Evolutionary conservation across 1,139 yeast genomes (phyloP), one percentile per base, ranked within the genome.

Genomic region (Nadsonia starkeyi-henricii): DNA sequence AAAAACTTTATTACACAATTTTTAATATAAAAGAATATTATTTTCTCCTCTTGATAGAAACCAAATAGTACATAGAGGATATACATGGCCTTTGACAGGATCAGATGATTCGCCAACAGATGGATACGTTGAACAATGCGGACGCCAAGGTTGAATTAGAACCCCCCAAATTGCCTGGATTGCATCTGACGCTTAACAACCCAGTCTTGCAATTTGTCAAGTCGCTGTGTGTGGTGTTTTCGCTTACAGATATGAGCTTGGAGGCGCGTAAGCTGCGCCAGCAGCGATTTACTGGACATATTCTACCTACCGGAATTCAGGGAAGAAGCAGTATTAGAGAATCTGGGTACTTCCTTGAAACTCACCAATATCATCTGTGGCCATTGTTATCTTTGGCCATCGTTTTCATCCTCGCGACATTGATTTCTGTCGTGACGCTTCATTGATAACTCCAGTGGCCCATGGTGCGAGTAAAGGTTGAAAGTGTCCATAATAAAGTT

Each of bases 241-340:
- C 78, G 3, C 69, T 91, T 0, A 69, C 71, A 46, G 74, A 74
- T 49, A 69, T 91, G 49, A 74, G 73, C 45, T 69, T 86, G 42
- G 96, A 88, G 59, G 83, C 80, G 15, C 71, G 96, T 51, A 66
- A 82, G 51, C 66, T 93, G 48, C 73, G 96, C 52, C 79, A n/a
- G n/a, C n/a, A n/a, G 85, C 53, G 91, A 84, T 51, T 66, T 93
- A 52, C 69, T 91, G 43, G 72, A 74, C 1, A 66, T 84, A 3
- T 77, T 93, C 56, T 95, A 86, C 42, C 74, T 89, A 45, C 78
- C 83, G 53, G 98, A 91, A 62, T 93, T 91, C 64, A 81, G 88
- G 55, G 73, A 73, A 9, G 86, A 80, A 50, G 88, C 93, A 1
- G 69, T 69, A n/a, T 89, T 89, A 64, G 64, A 63, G 42, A 78